phyloP scores from a whole-genome alignment of 768 basidiomycete species.

The Leccinum fibrillosum region DNA sequence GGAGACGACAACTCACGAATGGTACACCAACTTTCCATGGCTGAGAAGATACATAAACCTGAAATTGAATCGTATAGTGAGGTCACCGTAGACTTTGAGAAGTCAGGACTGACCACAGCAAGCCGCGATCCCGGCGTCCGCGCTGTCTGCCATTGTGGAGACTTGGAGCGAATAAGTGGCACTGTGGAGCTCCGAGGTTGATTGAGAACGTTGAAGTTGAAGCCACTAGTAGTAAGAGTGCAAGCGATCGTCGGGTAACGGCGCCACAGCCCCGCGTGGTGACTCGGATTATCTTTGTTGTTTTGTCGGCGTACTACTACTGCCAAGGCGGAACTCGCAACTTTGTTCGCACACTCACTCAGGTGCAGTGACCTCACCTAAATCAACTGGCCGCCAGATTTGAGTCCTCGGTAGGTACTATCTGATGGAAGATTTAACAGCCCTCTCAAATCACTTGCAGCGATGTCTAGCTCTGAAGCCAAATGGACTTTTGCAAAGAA shows the following conservation, averaged over 20 bases:
- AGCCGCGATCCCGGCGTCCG: slow-evolving; percentile 1
- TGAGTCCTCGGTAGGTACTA: too few species aligned
- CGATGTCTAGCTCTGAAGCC: slow-evolving; percentile 20
- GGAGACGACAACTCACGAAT: slow-evolving; percentile 20
- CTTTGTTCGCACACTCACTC: too few species aligned
- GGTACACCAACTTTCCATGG: slow-evolving; percentile 24
- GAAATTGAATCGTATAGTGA: background rate
- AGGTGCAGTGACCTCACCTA: too few species aligned
- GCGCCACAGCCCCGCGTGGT: too few species aligned
- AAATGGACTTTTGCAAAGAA: slow-evolving; percentile 31
- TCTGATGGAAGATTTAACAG: background rate
- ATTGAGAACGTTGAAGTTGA: too few species aligned
- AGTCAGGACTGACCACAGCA: slow-evolving; percentile 22
- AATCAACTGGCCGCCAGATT: too few species aligned
- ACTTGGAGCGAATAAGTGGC: background rate
- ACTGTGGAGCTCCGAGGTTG: background rate
- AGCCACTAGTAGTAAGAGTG: background rate
- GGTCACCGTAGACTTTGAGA: background rate
- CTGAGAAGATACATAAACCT: slow-evolving; percentile 14
- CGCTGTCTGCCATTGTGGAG: slow-evolving; percentile 20
- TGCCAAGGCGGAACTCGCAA: too few species aligned
- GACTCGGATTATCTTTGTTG: too few species aligned
- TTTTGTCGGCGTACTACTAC: too few species aligned
- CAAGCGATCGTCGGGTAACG: too few species aligned
- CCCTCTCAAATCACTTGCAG: background rate